Base-by-base conservation (phyloP, 2,329 filamentous ascomycete species). In the Aspergillus vadensis region DNA sequence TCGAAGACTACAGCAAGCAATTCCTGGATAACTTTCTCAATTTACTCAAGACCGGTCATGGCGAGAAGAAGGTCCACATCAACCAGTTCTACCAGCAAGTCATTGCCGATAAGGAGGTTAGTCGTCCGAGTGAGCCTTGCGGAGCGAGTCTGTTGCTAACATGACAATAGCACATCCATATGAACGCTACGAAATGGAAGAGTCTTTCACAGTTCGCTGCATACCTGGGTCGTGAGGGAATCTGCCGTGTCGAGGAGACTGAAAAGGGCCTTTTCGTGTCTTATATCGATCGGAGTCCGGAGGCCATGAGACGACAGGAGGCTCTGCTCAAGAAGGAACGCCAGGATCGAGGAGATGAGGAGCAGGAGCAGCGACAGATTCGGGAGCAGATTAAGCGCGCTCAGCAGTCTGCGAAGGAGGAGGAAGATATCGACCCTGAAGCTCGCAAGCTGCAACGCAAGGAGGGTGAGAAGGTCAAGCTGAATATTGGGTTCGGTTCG, bases 21-120 rank as follows among this genome's bases (percentile, higher is more conserved):
- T 99, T 99, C 75, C 80, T 90, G 64, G 84, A 85, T 60, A 91
- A 96, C 72, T 97, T 97, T 69, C 65, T 96, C 1, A 82, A 86
- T 59, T 81, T 95, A 2, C 82, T 99, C 6, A 85, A 87, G 59
- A 97, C 93, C 0, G 86, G 88, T 0, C 95, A 99, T 70, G 92
- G 92, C 64, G 92, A 97, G 77, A 99, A 99, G 76, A 85, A 87
- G 69, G 88, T 98, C 1, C 85, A 93, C 36, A 86, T 93, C 55
- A 99, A 99, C 72, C 88, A 91, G 63, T 98, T 98, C 75, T 99
- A 99, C 77, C 92, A 98, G 74, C 89, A 93, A 72, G 95, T 96
- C 70, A 97, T 98, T 67, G 84, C 87, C 15, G 89, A 94, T 67
- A 92, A 93, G 75, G 85, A 92, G 70, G 67, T 71, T 39, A 64